Conservation (phyloP, 2,329 filamentous ascomycete species). For the Aureobasidium sp. region DNA sequence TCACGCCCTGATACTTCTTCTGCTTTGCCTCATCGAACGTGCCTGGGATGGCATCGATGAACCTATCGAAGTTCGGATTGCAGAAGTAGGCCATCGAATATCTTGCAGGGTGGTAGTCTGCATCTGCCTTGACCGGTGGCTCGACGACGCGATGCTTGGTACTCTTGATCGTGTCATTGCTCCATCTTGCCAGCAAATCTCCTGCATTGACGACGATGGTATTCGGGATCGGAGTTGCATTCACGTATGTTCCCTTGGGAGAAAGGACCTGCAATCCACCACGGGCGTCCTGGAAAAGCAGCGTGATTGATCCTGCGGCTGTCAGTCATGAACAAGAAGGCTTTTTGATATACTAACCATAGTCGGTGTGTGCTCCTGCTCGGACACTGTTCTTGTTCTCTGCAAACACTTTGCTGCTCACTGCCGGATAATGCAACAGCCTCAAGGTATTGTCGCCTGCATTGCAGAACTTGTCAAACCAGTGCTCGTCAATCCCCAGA, state of each 20-base stretch:
- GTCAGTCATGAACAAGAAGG: neutral
- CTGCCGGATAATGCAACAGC: conserved; percentile 44
- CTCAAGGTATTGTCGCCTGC: conserved; percentile 57
- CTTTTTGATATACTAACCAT: conserved; percentile 34
- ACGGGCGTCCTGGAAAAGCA: conserved; percentile 49
- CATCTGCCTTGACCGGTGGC: conserved; percentile 51
- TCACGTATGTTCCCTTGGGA: conserved; percentile 64
- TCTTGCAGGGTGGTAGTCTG: conserved; percentile 58
- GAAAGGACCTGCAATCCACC: conserved; percentile 58
- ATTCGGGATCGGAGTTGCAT: conserved; percentile 73
- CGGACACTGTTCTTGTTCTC: conserved; percentile 46
- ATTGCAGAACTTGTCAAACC: conserved; percentile 71
- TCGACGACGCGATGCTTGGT: conserved; percentile 88
- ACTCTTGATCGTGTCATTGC: conserved; percentile 84
- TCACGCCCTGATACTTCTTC: conserved; percentile 74
- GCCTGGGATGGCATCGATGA: conserved; percentile 74
- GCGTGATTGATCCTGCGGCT: conserved; percentile 37
- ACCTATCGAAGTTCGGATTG: conserved; percentile 70
- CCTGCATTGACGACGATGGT: conserved; percentile 87
- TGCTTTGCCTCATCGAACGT: conserved; percentile 59
- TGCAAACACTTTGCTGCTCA: conserved; percentile 52
- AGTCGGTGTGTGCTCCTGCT: conserved; percentile 70
- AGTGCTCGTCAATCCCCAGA: conserved; percentile 60
- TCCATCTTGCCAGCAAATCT: conserved; percentile 79
- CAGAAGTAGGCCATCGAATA: conserved; percentile 94